phyloP scores from a whole-genome alignment of 2,329 filamentous ascomycete genomes.

The Fusarium pininemorale region DNA sequence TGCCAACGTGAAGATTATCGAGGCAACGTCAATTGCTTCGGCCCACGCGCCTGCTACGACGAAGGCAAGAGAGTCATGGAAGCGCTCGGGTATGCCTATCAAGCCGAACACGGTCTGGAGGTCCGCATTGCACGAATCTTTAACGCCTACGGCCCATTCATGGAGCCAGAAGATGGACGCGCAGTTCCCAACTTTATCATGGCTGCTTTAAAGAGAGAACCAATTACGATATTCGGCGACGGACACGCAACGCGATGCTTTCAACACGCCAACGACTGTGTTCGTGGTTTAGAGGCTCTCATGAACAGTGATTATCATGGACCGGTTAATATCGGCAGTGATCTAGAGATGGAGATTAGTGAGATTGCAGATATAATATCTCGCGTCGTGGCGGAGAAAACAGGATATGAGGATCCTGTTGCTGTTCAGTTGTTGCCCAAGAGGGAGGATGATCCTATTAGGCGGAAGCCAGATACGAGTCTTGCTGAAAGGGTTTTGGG shows the following conservation, averaged over 20 bases:
- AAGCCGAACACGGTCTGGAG: conserved; percentile 27
- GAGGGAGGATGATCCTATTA: conserved; percentile 30
- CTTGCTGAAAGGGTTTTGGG: conserved; percentile 19
- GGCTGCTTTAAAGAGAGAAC: conserved; percentile 20
- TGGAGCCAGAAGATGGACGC: conserved; percentile 20
- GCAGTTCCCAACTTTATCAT: conserved; percentile 35
- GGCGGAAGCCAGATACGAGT: conserved; percentile 23
- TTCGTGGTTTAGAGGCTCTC: conserved; percentile 12
- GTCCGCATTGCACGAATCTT: conserved; percentile 38
- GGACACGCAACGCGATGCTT: conserved; percentile 30
- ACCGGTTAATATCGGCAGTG: conserved; percentile 32
- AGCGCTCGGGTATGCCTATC: conserved; percentile 47
- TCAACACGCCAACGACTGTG: conserved; percentile 20
- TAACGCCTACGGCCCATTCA: conserved; percentile 31
- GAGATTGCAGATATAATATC: conserved; percentile 28
- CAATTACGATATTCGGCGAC: conserved; percentile 31
- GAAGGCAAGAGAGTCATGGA: conserved; percentile 53
- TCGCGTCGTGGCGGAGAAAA: conserved; percentile 19
- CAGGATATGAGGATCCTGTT: not conserved
- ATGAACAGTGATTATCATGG: conserved; percentile 33
- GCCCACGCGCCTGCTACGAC: conserved; percentile 53
- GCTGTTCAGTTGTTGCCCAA: conserved; percentile 12
- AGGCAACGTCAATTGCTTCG: conserved; percentile 54
- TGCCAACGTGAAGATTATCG: conserved; percentile 44
- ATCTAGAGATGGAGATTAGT: conserved; percentile 22